Conservation (phyloP, 2,329 filamentous ascomycete species). For the Cryoendolithus antarcticus region DNA sequence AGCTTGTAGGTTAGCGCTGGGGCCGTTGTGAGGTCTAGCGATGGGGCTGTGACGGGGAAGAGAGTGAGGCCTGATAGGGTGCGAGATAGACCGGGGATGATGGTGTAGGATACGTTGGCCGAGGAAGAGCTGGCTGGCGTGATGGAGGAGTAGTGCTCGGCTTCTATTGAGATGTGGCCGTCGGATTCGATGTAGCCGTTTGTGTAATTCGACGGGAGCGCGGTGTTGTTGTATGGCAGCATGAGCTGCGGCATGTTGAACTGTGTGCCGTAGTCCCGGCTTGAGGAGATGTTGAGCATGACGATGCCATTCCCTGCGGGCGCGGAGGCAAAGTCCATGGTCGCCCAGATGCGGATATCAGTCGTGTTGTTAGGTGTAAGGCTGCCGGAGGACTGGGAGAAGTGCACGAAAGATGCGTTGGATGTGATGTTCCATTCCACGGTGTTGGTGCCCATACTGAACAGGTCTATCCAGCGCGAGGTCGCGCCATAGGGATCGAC, state of each 20-base stretch:
- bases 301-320: constrained; percentile 27
- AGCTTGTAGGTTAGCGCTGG: constrained; percentile 50
- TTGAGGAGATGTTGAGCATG: constrained; percentile 42
- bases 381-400: constrained; percentile 38
- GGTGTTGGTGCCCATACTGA: constrained; percentile 42
- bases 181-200: constrained; percentile 52
- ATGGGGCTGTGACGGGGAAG: constrained; percentile 39
- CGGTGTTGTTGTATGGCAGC: constrained; percentile 42
- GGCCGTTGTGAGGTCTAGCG: constrained; percentile 36
- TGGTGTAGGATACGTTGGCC: constrained; percentile 35
- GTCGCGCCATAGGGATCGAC: constrained; percentile 47
- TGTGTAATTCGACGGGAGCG: constrained; percentile 39
- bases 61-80: constrained; percentile 47
- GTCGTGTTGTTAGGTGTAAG: constrained; percentile 34
- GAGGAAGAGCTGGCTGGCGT: constrained; percentile 10
- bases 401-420: constrained; percentile 37
- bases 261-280: constrained; percentile 32
- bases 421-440: constrained; percentile 43
- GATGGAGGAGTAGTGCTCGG: constrained; percentile 20
- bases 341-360: constrained; percentile 42
- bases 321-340: constrained; percentile 43
- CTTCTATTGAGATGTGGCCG: constrained; percentile 25
- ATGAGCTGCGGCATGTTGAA: constrained; percentile 34
- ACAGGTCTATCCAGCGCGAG: constrained; percentile 51
- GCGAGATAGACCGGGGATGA: constrained; percentile 44